Evolutionary conservation across 176 grass and related monocot species (phyloP).

Genomic region (Phoenix dactylifera): DNA sequence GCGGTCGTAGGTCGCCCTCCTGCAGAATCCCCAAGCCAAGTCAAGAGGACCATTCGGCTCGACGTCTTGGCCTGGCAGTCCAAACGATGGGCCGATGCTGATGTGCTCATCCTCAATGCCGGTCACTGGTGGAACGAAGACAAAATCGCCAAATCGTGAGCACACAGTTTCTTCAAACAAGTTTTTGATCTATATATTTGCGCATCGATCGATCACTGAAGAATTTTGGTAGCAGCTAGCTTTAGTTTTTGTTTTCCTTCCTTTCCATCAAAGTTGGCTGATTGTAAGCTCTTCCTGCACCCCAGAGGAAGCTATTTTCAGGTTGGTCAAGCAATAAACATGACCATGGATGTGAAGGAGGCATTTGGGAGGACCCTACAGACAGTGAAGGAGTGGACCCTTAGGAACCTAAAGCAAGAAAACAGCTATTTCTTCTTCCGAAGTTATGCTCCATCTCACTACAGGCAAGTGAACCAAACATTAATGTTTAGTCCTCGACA

Average conservation of each 20-base stretch:
- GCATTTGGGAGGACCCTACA: slow-evolving; percentile 28
- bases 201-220: too few species aligned
- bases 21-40: not conserved
- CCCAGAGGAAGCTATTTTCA: slow-evolving; percentile 38
- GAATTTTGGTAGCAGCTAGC: too few species aligned
- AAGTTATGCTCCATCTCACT: slow-evolving; percentile 29
- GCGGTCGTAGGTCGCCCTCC: slow-evolving; percentile 19
- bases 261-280: not conserved
- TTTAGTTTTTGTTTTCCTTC: too few species aligned
- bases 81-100: slow-evolving; percentile 22
- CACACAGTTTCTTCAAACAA: too few species aligned
- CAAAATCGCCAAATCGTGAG: slow-evolving; percentile 32
- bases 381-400: slow-evolving; percentile 23
- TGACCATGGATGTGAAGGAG: slow-evolving; percentile 32
- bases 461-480: slow-evolving; percentile 6
- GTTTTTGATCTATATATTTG: not conserved
- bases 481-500: too few species aligned
- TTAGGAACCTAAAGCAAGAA: slow-evolving; percentile 11
- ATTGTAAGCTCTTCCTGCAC: not conserved
- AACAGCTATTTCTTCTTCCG: slow-evolving; percentile 27
- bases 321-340: slow-evolving; percentile 17
- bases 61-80: slow-evolving; percentile 19
- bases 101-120: slow-evolving; percentile 35
- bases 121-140: slow-evolving; percentile 43
- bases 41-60: slow-evolving; percentile 27